Base-by-base conservation (phyloP, 2,329 filamentous ascomycete species). In the Pseudogymnoascus destructans region DNA sequence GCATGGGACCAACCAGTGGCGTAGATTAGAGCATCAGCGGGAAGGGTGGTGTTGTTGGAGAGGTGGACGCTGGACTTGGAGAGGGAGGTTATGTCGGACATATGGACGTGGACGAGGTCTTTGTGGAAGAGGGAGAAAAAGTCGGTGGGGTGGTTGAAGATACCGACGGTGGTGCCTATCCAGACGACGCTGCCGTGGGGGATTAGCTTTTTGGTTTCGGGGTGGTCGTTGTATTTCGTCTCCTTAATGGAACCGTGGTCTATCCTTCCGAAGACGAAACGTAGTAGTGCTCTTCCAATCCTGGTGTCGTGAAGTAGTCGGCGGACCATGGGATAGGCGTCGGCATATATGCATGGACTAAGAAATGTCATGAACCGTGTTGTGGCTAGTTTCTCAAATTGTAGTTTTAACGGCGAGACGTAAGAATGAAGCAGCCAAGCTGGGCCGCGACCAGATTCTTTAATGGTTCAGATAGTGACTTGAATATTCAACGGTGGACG, bases 291-390 rank as follows among this genome's bases (percentile, higher is more conserved):
- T 2, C 82, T 81, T 1, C 83, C 46, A 7, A 52, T 57, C 55
- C 72, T 70, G 0, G 79, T 83, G 35, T 74, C 72, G 61, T 85
- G 81, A 57, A 81, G 72, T 59, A 84, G 79, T 15, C 69, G 65
- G 5, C 80, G 75, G 2, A 79, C 71, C 13, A 70, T 72, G 13
- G 74, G 71, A 61, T 77, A 84, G 1, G 81, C 82, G 64, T 81
- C 81, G 1, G 76, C 77, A 82, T 84, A 90, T 13, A 85, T 77
- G 66, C 85, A 89, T 0, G 86, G 86, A 55, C 79, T 84, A 70
- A 89, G 82, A 81, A 83, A 89, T 1, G 80, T 85, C 58, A 89
- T 71, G 62, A 86, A 75, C 0, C 86, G 81, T 0, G 79, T 84
- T 35, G 79, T 78, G 6, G 84, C 76, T 3, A 88, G 75, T 64